Evolutionary conservation across 2,329 filamentous ascomycete genomes (phyloP).

Genomic region (Nemania serpens): DNA sequence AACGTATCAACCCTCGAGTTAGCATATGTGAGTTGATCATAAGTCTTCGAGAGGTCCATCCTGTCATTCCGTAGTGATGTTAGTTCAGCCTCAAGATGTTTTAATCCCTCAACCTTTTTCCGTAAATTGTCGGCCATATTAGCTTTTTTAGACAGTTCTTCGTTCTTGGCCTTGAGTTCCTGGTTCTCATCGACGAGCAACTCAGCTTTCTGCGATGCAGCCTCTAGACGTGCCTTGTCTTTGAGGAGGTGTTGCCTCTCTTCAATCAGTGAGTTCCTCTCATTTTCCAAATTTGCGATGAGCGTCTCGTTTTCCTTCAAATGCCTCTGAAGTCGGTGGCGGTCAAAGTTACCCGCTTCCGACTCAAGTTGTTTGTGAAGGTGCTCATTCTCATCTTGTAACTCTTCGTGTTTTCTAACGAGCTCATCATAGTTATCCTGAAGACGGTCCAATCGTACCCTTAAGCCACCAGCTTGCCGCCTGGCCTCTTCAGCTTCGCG

Average conservation of each 20-base stretch:
- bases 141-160: constrained; percentile 64
- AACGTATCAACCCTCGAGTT: constrained; percentile 44
- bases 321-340: constrained; percentile 58
- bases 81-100: constrained; percentile 60
- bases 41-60: constrained; percentile 54
- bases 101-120: constrained; percentile 64
- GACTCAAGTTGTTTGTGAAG: constrained; percentile 59
- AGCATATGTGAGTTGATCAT: constrained; percentile 42
- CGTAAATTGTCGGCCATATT: constrained; percentile 66
- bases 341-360: constrained; percentile 56
- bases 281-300: constrained; percentile 71
- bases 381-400: constrained; percentile 65
- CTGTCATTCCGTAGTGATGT: constrained; percentile 60
- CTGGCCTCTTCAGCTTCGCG: constrained; percentile 58
- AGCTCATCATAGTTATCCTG: constrained; percentile 66
- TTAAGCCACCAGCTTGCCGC: constrained; percentile 63
- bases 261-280: constrained; percentile 59
- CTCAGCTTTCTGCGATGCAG: constrained; percentile 56
- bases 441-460: constrained; percentile 63
- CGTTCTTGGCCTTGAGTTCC: constrained; percentile 62
- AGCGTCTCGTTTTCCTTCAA: constrained; percentile 71
- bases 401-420: constrained; percentile 55
- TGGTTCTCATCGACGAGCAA: constrained; percentile 63
- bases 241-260: constrained; percentile 48
- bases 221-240: constrained; percentile 44